Evolutionary conservation across 192 early-diverging fungal genomes (phyloP), one percentile per base, ranked within the genome.

Genomic region (Entomortierella lignicola): DNA sequence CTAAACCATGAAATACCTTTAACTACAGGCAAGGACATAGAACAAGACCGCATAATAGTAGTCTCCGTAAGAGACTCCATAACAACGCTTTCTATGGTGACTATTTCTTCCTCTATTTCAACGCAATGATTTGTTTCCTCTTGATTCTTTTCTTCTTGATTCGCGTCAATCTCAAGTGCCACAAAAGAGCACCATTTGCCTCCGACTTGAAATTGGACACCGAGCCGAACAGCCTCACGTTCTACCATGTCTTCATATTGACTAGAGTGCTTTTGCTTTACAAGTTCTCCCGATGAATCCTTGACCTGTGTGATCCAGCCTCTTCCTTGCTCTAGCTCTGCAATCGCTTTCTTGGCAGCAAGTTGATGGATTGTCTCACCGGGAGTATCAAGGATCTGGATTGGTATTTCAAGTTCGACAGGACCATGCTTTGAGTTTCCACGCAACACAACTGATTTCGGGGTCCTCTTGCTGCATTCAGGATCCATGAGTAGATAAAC

Each of bases 271-370:
- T 69, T 69, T 23, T 37, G 29, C 18, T 55, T 51, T 30, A 43
- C 20, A 8, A 69, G 37, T 23, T 13, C 29, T 7, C 32, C 67
- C 21, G 52, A 25, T n/a, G n/a, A 25, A 48, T 69, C 67, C 20
- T 47, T 48, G 27, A 50, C 58, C 12, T 83, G 51, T 7, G 63
- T 63, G 13, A 87, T 59, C 63, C 66, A 87, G 26, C 79, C 85
- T 20, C 73, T 63, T 25, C 77, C 82, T 42, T 86, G 81, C 20
- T 87, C 83, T 11, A 86, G 59, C 26, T 86, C 85, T 15, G 60
- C 53, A 20, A 86, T 86, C 17, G 83, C 61, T 54, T 67, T 84
- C 48, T 70, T 55, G 52, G 85, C 85, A 0, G 85, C 85, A 12
- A 86, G 60, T 32, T 72, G 68, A 72, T 86, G 85, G 30, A 86